These are phyloP conservation scores for Daldinia bambusicola DNA, from an alignment of 495 filamentous ascomycete genomes.

Conservation along the genomic window DNA sequence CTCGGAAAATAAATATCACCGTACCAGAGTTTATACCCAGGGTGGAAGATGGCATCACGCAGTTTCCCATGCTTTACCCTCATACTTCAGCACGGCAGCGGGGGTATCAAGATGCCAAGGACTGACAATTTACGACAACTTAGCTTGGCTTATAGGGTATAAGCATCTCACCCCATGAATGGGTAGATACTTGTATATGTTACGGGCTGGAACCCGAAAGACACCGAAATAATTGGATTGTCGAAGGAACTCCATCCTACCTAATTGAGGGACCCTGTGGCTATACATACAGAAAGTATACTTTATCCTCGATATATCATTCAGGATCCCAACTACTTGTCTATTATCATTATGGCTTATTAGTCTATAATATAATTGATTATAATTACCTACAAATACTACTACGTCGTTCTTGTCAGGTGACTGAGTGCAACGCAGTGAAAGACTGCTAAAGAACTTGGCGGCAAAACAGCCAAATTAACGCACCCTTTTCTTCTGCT, in stretches of 20 bases:
- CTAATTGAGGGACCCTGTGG: too few species aligned
- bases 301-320: too few species aligned
- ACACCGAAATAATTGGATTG: too few species aligned
- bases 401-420: not conserved
- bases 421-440: not conserved
- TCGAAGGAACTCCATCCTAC: too few species aligned
- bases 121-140: not conserved
- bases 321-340: too few species aligned
- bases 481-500: not conserved
- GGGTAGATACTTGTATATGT: not conserved
- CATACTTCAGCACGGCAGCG: not conserved
- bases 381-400: not conserved
- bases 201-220: too few species aligned
- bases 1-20: conserved; percentile 8
- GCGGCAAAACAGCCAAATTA: not conserved
- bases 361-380: not conserved
- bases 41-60: not conserved
- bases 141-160: not conserved
- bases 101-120: not conserved
- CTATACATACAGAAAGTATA: too few species aligned
- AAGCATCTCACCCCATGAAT: not conserved
- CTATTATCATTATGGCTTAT: not conserved
- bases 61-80: not conserved
- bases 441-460: not conserved
- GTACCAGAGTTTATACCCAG: not conserved